These are phyloP conservation scores for Ustilago crameri DNA, from an alignment of 1,284 basidiomycete genomes.

Conservation along the genomic window DNA sequence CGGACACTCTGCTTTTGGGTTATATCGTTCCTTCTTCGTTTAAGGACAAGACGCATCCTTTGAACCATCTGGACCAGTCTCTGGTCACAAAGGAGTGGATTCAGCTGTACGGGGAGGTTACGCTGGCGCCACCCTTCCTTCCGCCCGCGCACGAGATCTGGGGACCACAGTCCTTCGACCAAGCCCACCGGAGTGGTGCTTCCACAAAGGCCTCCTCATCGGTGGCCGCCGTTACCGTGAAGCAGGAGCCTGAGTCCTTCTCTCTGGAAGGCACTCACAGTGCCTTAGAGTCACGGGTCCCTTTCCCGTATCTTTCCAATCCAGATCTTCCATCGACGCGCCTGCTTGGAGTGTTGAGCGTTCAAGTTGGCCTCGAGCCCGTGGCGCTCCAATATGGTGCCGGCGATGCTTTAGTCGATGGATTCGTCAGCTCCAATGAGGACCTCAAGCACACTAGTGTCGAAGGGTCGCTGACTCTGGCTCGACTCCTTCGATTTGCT, in stretches of 20 bases:
- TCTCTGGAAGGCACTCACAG: too few relatives aligned
- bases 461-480: slow-evolving; percentile 24
- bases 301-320: too few relatives aligned
- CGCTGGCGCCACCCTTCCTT: slow-evolving; percentile 31
- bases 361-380: slow-evolving; percentile 46
- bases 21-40: slow-evolving; percentile 33
- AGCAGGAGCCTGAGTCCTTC: too few relatives aligned
- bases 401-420: slow-evolving; percentile 25
- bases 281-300: too few relatives aligned
- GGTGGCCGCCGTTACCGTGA: neutral
- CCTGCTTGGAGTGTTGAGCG: slow-evolving; percentile 25
- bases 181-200: neutral
- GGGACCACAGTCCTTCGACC: slow-evolving; percentile 12
- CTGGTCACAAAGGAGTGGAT: slow-evolving; percentile 40
- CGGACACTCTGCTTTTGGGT: slow-evolving; percentile 27
- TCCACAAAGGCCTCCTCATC: neutral
- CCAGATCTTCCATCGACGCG: slow-evolving; percentile 21
- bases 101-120: slow-evolving; percentile 45
- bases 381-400: slow-evolving; percentile 38
- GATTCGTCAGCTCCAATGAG: slow-evolving; percentile 29
- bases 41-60: slow-evolving; percentile 26
- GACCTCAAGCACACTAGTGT: slow-evolving; percentile 33
- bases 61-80: slow-evolving; percentile 16
- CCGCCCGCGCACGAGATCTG: slow-evolving; percentile 28
- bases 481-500: slow-evolving; percentile 22